Evolutionary conservation across 129 eudicot genomes (phyloP).

Genomic region (Scalesia atractyloides): DNA sequence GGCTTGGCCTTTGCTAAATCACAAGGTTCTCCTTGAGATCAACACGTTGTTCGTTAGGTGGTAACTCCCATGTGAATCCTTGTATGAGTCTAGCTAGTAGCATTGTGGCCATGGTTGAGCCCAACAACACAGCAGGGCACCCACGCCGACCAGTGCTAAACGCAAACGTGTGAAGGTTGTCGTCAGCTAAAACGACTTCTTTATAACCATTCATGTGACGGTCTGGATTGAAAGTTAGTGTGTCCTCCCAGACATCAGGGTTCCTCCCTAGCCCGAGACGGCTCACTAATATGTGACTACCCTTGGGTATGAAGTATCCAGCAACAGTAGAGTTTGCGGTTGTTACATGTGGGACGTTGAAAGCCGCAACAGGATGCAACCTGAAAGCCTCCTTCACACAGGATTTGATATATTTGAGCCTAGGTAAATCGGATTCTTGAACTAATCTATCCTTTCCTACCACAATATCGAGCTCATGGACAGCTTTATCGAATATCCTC

Average conservation of each 20-base stretch:
- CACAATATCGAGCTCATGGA: not conserved
- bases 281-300: not conserved
- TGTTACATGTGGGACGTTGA: not conserved
- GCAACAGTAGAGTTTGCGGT: not conserved
- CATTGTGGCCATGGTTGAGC: slow-evolving; percentile 2
- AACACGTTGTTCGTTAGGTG: not conserved
- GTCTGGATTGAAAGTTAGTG: not conserved
- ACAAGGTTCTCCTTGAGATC: not conserved
- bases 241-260: not conserved
- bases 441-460: not conserved
- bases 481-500: not conserved
- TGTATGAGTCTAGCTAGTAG: slow-evolving; percentile 5
- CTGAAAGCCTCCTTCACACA: slow-evolving; percentile 3
- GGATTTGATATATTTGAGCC: not conserved
- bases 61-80: not conserved
- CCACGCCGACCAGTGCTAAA: slow-evolving; percentile 5
- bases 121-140: not conserved
- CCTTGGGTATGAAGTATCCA: slow-evolving; percentile 5
- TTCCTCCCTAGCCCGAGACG: slow-evolving; percentile 3
- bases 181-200: not conserved
- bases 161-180: not conserved
- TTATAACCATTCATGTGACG: not conserved
- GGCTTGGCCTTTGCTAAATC: not conserved
- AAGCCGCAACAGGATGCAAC: not conserved
- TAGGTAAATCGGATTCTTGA: not conserved